These are phyloP conservation scores for Rubus parviflorus DNA, from an alignment of 306 rosid genomes.

Conservation along the genomic window DNA sequence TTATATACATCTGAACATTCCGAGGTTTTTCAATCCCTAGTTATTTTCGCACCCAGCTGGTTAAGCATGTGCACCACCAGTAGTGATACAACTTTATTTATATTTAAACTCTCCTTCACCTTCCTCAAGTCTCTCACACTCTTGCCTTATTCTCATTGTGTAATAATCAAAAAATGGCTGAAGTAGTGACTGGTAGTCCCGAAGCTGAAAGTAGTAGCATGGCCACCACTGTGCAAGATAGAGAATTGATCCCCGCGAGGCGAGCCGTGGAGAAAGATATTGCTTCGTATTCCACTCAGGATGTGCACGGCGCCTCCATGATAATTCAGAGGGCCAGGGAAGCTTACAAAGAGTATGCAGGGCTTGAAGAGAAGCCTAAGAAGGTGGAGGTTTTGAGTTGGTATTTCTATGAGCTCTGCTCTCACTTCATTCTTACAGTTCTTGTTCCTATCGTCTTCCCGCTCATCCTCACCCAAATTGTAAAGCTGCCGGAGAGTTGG, in stretches of 20 bases:
- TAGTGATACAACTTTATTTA: not conserved
- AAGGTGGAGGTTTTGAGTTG: conserved; percentile 70
- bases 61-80: not conserved
- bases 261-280: not conserved
- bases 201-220: not conserved
- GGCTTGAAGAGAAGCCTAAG: conserved; percentile 54
- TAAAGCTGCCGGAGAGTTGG: conserved; percentile 31
- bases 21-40: conserved; percentile 1
- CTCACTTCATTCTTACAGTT: conserved; percentile 58
- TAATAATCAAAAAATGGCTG: not conserved
- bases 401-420: conserved; percentile 73
- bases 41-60: conserved; percentile 3
- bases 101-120: not conserved
- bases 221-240: not conserved
- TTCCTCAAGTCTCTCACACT: not conserved
- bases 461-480: conserved; percentile 69
- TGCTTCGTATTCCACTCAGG: conserved; percentile 24
- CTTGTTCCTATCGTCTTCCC: conserved; percentile 83
- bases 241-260: not conserved
- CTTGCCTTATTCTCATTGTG: not conserved
- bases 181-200: not conserved
- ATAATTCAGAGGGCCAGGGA: conserved; percentile 51
- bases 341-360: conserved; percentile 45
- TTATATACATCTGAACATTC: not conserved
- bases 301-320: conserved; percentile 39